phyloP scores from a whole-genome alignment of 2,329 filamentous ascomycete genomes.

The Helotiales sp. region DNA sequence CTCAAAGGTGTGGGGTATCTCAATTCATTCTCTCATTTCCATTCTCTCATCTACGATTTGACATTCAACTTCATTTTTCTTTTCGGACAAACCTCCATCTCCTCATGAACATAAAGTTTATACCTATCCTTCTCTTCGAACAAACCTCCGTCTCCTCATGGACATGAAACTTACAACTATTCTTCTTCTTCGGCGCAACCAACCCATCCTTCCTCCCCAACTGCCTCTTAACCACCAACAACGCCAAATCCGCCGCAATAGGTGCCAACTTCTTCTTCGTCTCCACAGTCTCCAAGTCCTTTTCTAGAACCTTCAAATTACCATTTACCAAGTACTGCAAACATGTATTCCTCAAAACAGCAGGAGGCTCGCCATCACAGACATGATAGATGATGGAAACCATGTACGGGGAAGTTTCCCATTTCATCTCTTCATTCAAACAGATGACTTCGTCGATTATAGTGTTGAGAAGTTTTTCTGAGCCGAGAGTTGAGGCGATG shows the following conservation, averaged over 20 bases:
- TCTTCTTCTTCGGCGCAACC: not conserved
- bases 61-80: too few species aligned
- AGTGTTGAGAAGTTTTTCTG: too few species aligned
- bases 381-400: too few species aligned
- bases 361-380: not conserved
- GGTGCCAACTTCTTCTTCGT: not conserved
- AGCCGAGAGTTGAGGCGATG: too few species aligned
- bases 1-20: too few species aligned
- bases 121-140: not conserved
- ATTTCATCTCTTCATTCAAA: too few species aligned
- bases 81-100: too few species aligned
- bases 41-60: too few species aligned
- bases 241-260: not conserved
- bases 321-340: not conserved
- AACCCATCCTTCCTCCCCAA: not conserved
- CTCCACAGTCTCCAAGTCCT: not conserved
- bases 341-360: not conserved
- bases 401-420: too few species aligned
- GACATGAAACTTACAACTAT: not conserved
- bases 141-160: not conserved
- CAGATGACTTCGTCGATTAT: too few species aligned
- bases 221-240: not conserved
- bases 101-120: too few species aligned
- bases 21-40: too few species aligned
- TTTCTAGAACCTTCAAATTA: not conserved